Conservation (phyloP, 2,329 filamentous ascomycete genomes). For the Xylaria sp. region DNA sequence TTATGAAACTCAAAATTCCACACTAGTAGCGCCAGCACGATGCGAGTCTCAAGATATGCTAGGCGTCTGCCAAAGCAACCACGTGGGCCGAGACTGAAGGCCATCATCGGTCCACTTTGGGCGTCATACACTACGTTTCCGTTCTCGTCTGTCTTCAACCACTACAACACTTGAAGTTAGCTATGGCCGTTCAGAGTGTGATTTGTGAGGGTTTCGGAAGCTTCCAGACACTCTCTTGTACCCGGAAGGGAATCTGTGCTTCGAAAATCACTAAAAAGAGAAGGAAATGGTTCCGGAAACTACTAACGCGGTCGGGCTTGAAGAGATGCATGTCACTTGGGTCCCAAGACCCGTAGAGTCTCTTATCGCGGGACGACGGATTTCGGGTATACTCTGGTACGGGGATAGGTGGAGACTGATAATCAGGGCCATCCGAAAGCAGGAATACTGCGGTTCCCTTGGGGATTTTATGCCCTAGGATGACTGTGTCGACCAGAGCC, state of each 20-base stretch:
- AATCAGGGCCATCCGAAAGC: conserved; percentile 49
- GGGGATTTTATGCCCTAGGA: conserved; percentile 73
- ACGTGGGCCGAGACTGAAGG: conserved; percentile 38
- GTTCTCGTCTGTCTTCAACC: conserved; percentile 35
- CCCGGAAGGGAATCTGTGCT: no score
- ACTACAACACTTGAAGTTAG: conserved; percentile 4
- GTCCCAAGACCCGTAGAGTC: conserved; percentile 63
- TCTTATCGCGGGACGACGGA: conserved; percentile 62
- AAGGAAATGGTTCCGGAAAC: no score
- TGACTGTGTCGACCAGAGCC: conserved; percentile 70
- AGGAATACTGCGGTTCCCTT: conserved; percentile 72
- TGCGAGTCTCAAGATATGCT: conserved; percentile 38
- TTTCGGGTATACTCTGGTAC: conserved; percentile 57
- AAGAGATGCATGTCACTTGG: conserved; percentile 64
- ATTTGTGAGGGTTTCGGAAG: no score
- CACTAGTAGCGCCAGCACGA: conserved; percentile 38
- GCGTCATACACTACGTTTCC: conserved; percentile 30
- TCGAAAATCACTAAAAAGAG: no score
- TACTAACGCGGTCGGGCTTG: conserved; percentile 39
- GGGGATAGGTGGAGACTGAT: conserved; percentile 60
- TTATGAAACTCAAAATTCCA: conserved; percentile 40
- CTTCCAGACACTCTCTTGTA: no score
- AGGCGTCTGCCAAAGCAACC: conserved; percentile 39
- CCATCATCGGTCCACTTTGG: conserved; percentile 33
- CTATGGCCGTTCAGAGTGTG: no score